Base-by-base conservation (phyloP, 139 green algal species). In the Chlorella ohadii region DNA sequence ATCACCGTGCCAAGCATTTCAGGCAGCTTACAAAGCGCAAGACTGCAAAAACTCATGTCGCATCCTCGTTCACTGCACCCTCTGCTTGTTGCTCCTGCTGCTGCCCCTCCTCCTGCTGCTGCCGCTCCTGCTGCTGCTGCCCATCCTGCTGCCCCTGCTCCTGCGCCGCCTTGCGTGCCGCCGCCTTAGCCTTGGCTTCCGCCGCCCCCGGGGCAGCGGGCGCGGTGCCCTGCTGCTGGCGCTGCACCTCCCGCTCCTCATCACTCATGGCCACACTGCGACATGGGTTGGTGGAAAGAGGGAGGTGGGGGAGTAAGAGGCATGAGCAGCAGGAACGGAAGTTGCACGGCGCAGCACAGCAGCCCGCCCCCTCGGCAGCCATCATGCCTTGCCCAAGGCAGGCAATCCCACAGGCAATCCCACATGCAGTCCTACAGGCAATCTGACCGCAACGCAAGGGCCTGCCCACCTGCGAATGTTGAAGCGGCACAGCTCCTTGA, bases 401-500 rank as follows among this genome's bases (percentile, higher is more conserved):
- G n/a, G n/a, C n/a, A n/a, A n/a, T n/a, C n/a, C n/a, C n/a, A n/a
- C n/a, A n/a, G n/a, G n/a, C n/a, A n/a, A n/a, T n/a, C n/a, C n/a
- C n/a, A 2, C 61, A 16, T 36, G 65, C 65, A 41, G 33, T 17
- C 27, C 22, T 20, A 0, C 31, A 28, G 1, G 12, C 34, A 31
- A 36, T 1, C 33, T 0, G 19, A 13, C 20, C 20, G 34, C 16
- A 19, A 55, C 36, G 13, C 85, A n/a, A 19, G 34, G 9, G 15
- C 12, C 9, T 23, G 51, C 51, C 11, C 51, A 59, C 51, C 51
- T 59, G 27, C 78, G 51, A 1, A 89, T 57, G 70, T 89, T 89
- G 57, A 84, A 89, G 33, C 79, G 81, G 66, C 55, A 63, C 34
- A 89, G 82, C 73, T 83, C 56, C 64, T 78, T 88, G 83, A 86